Evolutionary conservation across 371 early-diverging fungal species (phyloP).

Genomic region (Mortierella sp.): DNA sequence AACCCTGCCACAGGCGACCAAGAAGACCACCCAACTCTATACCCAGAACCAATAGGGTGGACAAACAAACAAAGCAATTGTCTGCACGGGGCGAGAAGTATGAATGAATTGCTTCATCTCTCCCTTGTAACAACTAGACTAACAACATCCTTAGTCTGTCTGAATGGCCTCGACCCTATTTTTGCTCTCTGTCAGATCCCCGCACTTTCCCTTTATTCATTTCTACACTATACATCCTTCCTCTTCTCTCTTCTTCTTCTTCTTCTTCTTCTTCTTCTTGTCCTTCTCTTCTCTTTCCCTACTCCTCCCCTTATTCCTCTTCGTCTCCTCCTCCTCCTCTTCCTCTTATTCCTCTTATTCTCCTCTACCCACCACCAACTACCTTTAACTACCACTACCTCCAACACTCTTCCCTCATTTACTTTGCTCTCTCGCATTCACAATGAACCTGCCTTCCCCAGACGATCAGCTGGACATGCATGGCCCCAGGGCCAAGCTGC

Average conservation of each 20-base stretch:
- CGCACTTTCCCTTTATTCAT: background rate
- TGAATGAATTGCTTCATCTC: background rate
- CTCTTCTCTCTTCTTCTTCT: slow-evolving; percentile 14
- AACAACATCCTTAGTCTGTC: background rate
- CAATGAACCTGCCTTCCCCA: slow-evolving; percentile 56
- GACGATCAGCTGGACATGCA: slow-evolving; percentile 57
- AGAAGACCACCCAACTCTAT: too few relatives aligned
- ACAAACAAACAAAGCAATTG: too few relatives aligned
- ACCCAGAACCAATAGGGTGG: too few relatives aligned
- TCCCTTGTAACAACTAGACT: background rate
- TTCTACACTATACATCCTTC: background rate
- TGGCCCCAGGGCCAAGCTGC: slow-evolving; percentile 51
- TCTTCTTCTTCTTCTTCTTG: slow-evolving; percentile 34
- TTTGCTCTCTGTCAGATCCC: background rate
- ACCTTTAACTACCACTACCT: background rate
- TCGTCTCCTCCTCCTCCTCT: background rate
- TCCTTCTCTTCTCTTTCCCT: too few relatives aligned
- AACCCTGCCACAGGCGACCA: too few relatives aligned
- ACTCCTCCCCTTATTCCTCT: slow-evolving; percentile 22
- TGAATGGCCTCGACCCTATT: background rate
- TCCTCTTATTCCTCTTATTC: background rate
- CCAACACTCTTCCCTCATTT: slow-evolving; percentile 28
- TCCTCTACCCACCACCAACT: background rate
- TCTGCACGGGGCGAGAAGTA: background rate
- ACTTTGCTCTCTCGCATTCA: slow-evolving; percentile 4